Conservation (phyloP, 2,329 filamentous ascomycete species). For the Exophiala sp. region DNA sequence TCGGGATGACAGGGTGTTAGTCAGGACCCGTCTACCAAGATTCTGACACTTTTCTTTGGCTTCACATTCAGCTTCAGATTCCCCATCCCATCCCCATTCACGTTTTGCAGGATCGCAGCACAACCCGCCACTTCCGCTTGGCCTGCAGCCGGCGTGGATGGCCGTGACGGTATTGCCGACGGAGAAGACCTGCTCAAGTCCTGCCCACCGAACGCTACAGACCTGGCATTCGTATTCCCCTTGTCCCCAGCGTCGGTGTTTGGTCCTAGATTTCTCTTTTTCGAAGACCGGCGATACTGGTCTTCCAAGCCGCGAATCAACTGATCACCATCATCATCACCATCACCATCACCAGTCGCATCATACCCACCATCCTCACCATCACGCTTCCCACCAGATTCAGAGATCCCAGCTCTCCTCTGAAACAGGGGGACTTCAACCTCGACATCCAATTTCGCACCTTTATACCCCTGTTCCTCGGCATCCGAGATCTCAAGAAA, state of each 20-base stretch:
- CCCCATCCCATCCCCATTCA: too few species aligned
- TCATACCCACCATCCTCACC: background rate
- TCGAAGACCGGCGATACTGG: background rate
- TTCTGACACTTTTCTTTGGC: constrained; percentile 18
- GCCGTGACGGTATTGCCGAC: background rate
- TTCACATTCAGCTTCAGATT: too few species aligned
- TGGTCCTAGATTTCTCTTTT: constrained; percentile 7
- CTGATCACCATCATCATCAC: background rate
- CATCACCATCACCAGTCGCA: background rate
- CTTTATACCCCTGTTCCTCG: constrained; percentile 20
- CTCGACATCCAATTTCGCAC: constrained; percentile 10
- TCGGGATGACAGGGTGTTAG: too few species aligned
- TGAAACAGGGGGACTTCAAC: constrained; percentile 19
- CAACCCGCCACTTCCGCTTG: too few species aligned
- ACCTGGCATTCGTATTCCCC: background rate
- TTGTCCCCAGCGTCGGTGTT: background rate
- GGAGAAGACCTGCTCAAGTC: background rate
- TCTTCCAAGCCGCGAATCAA: constrained; percentile 12
- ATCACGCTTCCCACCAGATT: background rate
- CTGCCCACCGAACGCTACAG: background rate
- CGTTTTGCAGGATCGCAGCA: too few species aligned
- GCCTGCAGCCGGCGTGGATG: background rate
- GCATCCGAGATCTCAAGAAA: constrained; percentile 42
- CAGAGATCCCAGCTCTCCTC: background rate
- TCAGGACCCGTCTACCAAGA: constrained; percentile 1